These are phyloP conservation scores for Euphorbia celastroides DNA, from an alignment of 441 rosid species.

Conservation along the genomic window DNA sequence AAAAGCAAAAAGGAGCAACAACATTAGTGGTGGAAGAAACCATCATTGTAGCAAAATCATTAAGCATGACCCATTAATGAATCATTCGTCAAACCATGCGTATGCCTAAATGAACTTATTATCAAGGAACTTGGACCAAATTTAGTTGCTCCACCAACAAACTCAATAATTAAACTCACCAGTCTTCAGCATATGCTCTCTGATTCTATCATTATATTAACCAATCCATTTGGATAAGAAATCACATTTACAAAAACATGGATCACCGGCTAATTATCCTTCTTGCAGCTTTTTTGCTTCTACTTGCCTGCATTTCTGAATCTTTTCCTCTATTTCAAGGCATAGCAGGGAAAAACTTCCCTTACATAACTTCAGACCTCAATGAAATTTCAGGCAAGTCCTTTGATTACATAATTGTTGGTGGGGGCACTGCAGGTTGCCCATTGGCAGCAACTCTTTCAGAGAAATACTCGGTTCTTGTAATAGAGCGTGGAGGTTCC, in stretches of 20 bases:
- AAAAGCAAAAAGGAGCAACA: background rate
- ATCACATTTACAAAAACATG: slow-evolving; percentile 19
- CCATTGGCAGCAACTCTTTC: slow-evolving; percentile 69
- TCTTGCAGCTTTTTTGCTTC: slow-evolving; percentile 16
- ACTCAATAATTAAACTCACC: slow-evolving; percentile 15
- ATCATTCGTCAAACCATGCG: slow-evolving; percentile 37
- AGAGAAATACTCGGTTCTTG: slow-evolving; percentile 47
- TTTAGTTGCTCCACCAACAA: slow-evolving; percentile 9
- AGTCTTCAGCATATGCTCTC: slow-evolving; percentile 9
- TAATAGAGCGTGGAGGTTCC: slow-evolving; percentile 64
- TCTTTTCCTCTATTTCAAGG: slow-evolving; percentile 32
- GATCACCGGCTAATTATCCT: slow-evolving; percentile 15
- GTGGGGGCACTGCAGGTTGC: slow-evolving; percentile 71
- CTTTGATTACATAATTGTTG: slow-evolving; percentile 62
- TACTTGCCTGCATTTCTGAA: slow-evolving; percentile 14
- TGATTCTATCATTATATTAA: background rate
- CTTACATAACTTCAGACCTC: slow-evolving; percentile 55
- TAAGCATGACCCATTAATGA: slow-evolving; percentile 11
- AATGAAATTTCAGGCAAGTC: slow-evolving; percentile 54
- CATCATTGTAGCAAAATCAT: slow-evolving; percentile 29
- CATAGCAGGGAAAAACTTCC: slow-evolving; percentile 37
- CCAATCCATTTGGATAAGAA: background rate
- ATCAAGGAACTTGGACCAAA: slow-evolving; percentile 16
- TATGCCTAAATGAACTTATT: slow-evolving; percentile 11
- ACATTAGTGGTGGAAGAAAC: slow-evolving; percentile 14